Percentiles rank a stretch among this genome's conserved stretches.
These are phyloP conservation scores for Teratosphaeria zuluensis DNA, from an alignment of 2,329 filamentous ascomycete genomes.

Conservation along the genomic window DNA sequence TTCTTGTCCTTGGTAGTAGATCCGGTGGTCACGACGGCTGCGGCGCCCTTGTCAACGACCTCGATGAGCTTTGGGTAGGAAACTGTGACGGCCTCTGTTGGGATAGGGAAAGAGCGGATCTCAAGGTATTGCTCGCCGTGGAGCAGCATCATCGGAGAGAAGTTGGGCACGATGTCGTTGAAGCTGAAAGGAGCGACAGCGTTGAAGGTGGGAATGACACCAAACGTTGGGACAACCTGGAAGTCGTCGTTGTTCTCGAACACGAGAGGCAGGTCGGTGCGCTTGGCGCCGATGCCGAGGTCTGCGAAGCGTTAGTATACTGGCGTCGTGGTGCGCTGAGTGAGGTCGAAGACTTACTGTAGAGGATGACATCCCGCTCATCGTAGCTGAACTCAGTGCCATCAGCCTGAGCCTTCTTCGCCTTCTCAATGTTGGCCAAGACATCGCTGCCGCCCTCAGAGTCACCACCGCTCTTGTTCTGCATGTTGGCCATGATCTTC, in stretches of 20 bases:
- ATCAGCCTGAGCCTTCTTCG: constrained; percentile 60
- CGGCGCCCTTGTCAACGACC: constrained; percentile 90
- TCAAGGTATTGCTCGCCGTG: constrained; percentile 99
- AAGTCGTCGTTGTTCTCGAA: constrained; percentile 89
- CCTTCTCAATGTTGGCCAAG: constrained; percentile 64
- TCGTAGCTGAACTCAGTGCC: constrained; percentile 73
- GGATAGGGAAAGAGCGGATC: constrained; percentile 82
- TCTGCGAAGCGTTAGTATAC: constrained; percentile 33
- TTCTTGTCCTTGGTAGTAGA: constrained; percentile 75
- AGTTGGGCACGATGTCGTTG: constrained; percentile 82
- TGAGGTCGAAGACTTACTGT: constrained; percentile 44
- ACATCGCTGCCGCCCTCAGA: constrained; percentile 40
- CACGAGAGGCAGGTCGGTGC: constrained; percentile 74
- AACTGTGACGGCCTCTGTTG: constrained; percentile 67
- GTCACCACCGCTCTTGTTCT: constrained; percentile 52
- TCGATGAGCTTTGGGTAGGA: constrained; percentile 77
- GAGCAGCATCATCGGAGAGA: constrained; percentile 95
- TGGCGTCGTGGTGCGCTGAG: constrained; percentile 6
- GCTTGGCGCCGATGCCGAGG: constrained; percentile 84
- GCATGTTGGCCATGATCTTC: constrained; percentile 76
- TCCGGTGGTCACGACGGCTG: constrained; percentile 71
- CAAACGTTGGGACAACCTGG: constrained; percentile 89
- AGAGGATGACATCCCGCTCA: constrained; percentile 83
- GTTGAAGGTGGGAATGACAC: constrained; percentile 90
- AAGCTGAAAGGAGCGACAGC: constrained; percentile 70